Conservation (phyloP, 2,329 filamentous ascomycete genomes). For the Mycosphaerelloides madeirae region DNA sequence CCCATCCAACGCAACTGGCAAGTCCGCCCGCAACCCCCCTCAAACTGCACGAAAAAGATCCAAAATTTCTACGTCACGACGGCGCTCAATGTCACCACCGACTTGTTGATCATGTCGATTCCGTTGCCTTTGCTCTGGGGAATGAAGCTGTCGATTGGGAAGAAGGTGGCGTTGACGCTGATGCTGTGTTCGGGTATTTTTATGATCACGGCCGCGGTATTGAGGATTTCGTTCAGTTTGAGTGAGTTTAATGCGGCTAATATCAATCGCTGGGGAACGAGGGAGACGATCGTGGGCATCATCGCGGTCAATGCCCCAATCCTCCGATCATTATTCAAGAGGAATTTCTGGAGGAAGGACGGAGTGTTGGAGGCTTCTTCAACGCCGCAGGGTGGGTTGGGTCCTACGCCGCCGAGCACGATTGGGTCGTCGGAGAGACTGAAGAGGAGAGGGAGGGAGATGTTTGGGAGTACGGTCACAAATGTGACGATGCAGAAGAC, state of each 20-base stretch:
- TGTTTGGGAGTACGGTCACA: too few species aligned
- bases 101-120: slow-evolving; percentile 29
- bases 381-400: too few species aligned
- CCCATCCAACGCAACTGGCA: slow-evolving; percentile 29
- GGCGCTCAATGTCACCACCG: slow-evolving; percentile 32
- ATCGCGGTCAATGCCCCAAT: slow-evolving; percentile 35
- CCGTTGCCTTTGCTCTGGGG: slow-evolving; percentile 34
- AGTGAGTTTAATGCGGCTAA: slow-evolving; percentile 25
- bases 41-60: slow-evolving; percentile 20
- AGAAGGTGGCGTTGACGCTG: slow-evolving; percentile 32
- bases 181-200: slow-evolving; percentile 35
- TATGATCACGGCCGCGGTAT: slow-evolving; percentile 33
- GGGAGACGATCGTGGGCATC: slow-evolving; percentile 35
- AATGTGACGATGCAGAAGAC: too few species aligned
- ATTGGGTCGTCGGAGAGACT: too few species aligned
- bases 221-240: slow-evolving; percentile 31
- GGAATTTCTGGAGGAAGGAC: slow-evolving; percentile 6
- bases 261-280: slow-evolving; percentile 36
- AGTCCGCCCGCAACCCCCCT: slow-evolving; percentile 23
- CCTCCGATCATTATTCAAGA: slow-evolving; percentile 20
- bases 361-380: background rate
- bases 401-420: too few species aligned
- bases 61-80: slow-evolving; percentile 28
- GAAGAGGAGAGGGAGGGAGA: too few species aligned
- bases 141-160: slow-evolving; percentile 28